phyloP scores from a whole-genome alignment of 179 eudicot species.

The Corrigiola litoralis region DNA sequence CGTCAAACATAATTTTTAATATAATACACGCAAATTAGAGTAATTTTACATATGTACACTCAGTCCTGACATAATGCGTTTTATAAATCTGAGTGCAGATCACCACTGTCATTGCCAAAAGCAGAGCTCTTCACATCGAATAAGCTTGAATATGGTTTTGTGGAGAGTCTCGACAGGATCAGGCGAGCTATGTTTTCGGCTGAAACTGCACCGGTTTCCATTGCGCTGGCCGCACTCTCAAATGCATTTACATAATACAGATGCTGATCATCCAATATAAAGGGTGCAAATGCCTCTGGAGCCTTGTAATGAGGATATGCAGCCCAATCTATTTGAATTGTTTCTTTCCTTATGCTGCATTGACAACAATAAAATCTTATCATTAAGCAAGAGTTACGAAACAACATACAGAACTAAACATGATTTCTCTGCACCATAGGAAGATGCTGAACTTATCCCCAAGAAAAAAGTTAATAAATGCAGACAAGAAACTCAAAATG shows the following conservation, averaged over 20 bases:
- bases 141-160: constrained; percentile 13
- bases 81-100: constrained; percentile 45
- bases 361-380: neutral
- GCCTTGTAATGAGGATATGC: constrained; percentile 93
- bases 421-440: neutral
- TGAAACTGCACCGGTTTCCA: constrained; percentile 91
- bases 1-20: too few species aligned
- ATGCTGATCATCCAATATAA: constrained; percentile 69
- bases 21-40: too few species aligned
- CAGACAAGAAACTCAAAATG: neutral
- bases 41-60: constrained; percentile 1
- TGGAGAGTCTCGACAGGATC: constrained; percentile 53
- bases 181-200: constrained; percentile 90
- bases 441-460: neutral
- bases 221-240: constrained; percentile 92
- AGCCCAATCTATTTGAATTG: constrained; percentile 76
- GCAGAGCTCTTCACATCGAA: constrained; percentile 27
- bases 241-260: constrained; percentile 89
- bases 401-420: neutral
- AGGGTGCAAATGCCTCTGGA: constrained; percentile 84
- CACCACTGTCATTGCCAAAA: neutral
- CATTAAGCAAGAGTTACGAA: neutral
- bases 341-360: constrained; percentile 63
- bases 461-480: too few species aligned
- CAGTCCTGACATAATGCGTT: neutral